phyloP scores from a whole-genome alignment of 2,329 filamentous ascomycete genomes.

The Alternaria novae-zelandiae region DNA sequence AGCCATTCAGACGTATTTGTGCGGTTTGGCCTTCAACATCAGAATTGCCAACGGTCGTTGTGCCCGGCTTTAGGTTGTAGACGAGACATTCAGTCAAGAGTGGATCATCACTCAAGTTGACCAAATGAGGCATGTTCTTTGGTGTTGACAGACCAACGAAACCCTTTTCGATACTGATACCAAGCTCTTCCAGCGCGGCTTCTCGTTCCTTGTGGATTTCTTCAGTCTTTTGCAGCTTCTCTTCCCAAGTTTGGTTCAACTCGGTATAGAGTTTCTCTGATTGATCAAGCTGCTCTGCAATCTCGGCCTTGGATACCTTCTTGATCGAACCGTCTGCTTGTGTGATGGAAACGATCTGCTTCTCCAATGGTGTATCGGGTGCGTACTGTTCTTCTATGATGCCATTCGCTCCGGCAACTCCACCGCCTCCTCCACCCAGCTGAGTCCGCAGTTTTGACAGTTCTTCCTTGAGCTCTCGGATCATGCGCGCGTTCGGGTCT shows the following conservation, averaged over 20 bases:
- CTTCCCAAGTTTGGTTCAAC: conserved; percentile 98
- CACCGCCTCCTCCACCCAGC: conserved; percentile 60
- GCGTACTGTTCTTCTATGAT: conserved; percentile 80
- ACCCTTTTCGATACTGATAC: conserved; percentile 98
- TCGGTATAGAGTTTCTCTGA: conserved; percentile 96
- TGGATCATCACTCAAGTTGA: conserved; percentile 84
- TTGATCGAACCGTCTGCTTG: conserved; percentile 84
- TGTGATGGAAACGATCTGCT: conserved; percentile 96
- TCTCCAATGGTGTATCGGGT: conserved; percentile 87
- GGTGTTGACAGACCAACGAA: conserved; percentile 94
- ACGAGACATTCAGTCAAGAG: conserved; percentile 94
- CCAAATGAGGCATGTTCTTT: conserved; percentile 99
- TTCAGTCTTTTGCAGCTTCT: conserved; percentile 93
- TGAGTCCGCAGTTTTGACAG: conserved; percentile 85
- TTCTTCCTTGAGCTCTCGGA: conserved; percentile 95
- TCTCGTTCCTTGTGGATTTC: conserved; percentile 98
- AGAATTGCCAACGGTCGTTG: conserved; percentile 92
- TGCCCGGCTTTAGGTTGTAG: conserved; percentile 96
- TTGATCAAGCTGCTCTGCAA: conserved; percentile 93
- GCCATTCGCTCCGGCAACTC: conserved; percentile 39
- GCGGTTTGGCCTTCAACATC: conserved; percentile 77
- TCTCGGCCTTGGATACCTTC: conserved; percentile 97
- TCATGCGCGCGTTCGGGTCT: conserved; percentile 98
- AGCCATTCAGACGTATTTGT: conserved; percentile 92
- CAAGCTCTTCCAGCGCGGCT: conserved; percentile 90